Percentiles rank a stretch among this genome's conserved stretches.
These are phyloP conservation scores for Helenozyma rhizophorensis DNA, from an alignment of 805 yeast species.

Conservation along the genomic window DNA sequence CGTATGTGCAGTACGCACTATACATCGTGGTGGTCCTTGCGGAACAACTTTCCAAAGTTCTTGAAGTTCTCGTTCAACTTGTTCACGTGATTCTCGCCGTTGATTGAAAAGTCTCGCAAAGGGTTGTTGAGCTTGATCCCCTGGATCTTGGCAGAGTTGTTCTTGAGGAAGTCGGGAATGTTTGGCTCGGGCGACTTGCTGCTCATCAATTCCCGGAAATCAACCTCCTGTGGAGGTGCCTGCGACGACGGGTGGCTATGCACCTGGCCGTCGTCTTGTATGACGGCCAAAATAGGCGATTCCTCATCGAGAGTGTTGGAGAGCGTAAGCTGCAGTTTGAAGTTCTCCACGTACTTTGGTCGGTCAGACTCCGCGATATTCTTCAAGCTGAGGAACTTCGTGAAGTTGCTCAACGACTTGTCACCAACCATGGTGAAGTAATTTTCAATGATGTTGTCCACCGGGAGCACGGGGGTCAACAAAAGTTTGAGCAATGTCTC, in stretches of 20 bases:
- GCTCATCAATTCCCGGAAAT: constrained; percentile 6
- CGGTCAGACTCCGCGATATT: constrained; percentile 38
- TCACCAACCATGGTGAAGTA: constrained; percentile 69
- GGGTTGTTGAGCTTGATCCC: constrained; percentile 40
- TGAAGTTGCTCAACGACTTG: constrained; percentile 55
- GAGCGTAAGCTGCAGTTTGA: constrained; percentile 31
- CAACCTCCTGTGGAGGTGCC: constrained; percentile 8
- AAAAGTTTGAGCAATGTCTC: constrained; percentile 69
- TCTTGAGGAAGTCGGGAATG: constrained; percentile 15
- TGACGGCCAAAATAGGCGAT: constrained; percentile 26
- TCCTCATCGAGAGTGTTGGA: constrained; percentile 24
- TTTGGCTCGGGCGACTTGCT: constrained; percentile 25
- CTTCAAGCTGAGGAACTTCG: constrained; percentile 60
- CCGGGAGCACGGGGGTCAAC: constrained; percentile 59
- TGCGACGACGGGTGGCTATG: constrained; percentile 15
- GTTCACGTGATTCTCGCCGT: constrained; percentile 57
- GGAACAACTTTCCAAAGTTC: constrained; percentile 52
- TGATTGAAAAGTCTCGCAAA: constrained; percentile 41
- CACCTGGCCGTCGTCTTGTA: constrained; percentile 17
- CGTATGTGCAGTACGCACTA: background rate
- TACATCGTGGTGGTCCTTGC: constrained; percentile 25
- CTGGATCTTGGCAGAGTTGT: constrained; percentile 32
- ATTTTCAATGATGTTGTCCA: constrained; percentile 54
- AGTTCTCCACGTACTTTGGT: constrained; percentile 31
- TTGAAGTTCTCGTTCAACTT: constrained; percentile 64